These are phyloP conservation scores for Corylus heterophylla DNA, from an alignment of 306 rosid species.

Conservation along the genomic window DNA sequence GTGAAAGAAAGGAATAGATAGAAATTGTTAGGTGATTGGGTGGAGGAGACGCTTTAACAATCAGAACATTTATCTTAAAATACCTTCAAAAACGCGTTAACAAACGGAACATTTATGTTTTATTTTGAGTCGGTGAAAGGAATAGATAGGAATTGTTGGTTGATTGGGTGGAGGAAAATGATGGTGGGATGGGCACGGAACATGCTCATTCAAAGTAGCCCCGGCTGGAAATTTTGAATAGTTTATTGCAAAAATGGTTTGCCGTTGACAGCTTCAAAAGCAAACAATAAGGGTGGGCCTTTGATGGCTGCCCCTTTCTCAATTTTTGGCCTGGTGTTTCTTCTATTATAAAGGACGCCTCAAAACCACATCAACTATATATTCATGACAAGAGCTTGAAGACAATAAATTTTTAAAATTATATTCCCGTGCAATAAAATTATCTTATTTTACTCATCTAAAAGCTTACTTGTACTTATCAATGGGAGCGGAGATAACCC, in stretches of 20 bases:
- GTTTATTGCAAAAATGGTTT: background rate
- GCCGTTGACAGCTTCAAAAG: slow-evolving; percentile 17
- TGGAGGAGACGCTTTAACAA: too few relatives aligned
- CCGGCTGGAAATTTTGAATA: background rate
- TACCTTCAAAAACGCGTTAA: too few relatives aligned
- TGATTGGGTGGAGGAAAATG: background rate
- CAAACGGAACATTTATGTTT: background rate
- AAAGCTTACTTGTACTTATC: too few relatives aligned
- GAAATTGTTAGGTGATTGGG: too few relatives aligned
- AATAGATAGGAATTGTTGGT: background rate
- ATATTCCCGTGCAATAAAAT: too few relatives aligned
- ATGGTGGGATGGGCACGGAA: background rate
- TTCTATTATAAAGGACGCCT: background rate
- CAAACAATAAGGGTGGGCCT: background rate
- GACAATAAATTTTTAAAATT: background rate
- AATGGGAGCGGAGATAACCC: too few relatives aligned
- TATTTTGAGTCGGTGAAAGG: background rate
- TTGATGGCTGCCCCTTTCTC: background rate
- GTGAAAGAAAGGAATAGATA: too few relatives aligned
- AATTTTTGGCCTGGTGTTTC: background rate
- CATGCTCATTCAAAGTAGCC: background rate
- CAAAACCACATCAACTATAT: too few relatives aligned
- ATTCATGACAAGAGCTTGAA: too few relatives aligned
- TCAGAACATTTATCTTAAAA: too few relatives aligned
- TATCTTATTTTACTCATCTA: too few relatives aligned